Evolutionary conservation across 371 early-diverging fungal species (phyloP), one percentile per base, ranked within the genome.

Genomic region (Circinella minor): DNA sequence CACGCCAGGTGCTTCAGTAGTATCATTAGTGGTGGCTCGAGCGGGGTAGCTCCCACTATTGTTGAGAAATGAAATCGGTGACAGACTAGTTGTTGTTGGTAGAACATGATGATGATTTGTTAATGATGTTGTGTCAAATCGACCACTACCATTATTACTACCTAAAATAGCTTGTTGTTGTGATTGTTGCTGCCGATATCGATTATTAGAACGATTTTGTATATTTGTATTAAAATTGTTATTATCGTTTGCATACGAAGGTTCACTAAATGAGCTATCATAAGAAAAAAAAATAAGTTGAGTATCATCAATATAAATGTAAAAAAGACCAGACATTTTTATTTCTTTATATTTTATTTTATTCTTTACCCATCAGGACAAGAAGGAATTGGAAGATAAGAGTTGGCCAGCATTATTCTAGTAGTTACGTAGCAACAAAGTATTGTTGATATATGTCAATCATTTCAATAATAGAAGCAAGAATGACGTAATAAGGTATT

Each of bases 361-460:
- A 34, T 34, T 17, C 0, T 18, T 57, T 57, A 57, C 57, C 57
- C 57, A n/a, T 57, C 57, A 6, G 5, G 37, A 27, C 57, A 18
- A 57, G n/a, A 13, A 5, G 57, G 57, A 18, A 57, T 57, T 4
- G 57, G 57, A 57, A 57, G 57, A 57, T 57, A 57, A 57, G 57
- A 57, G 57, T 57, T 57, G 57, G 57, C 57, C 57, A 57, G 57
- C 57, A 57, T 57, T 6, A 57, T 57, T 57, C 57, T 57, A 34
- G 27, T 27, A 27, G 27, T 27, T 2, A 27, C 27, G 27, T 27
- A 27, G 27, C 27, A 27, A 27, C 27, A 27, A 27, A 27, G 27
- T 27, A 27, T 27, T 27, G 27, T 27, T 27, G 27, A 27, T 27
- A 27, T 27, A 27, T 27, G 27, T 27, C 27, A 27, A 27, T 27